phyloP scores from a whole-genome alignment of 192 early-diverging fungal genomes.

The Coemansia erecta region DNA sequence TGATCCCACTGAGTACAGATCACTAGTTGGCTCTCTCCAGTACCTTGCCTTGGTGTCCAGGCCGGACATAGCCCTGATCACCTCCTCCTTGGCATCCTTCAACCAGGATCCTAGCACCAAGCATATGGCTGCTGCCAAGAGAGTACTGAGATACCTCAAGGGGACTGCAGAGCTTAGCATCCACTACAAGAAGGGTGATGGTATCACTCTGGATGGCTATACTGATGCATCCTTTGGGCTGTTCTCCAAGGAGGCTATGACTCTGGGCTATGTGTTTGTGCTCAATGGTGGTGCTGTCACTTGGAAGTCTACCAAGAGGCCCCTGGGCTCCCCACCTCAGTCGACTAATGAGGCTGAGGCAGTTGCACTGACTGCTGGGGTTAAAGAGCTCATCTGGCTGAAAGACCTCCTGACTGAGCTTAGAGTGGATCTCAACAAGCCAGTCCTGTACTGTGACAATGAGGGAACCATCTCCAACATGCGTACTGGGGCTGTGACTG shows the following conservation, averaged over 20 bases:
- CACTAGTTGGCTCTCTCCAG: no score
- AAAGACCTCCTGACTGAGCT: conserved; percentile 2
- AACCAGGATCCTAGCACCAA: no score
- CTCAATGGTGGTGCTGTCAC: conserved; percentile 6
- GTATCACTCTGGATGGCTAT: background rate
- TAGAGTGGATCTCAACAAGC: background rate
- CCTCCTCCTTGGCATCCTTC: no score
- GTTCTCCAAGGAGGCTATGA: background rate
- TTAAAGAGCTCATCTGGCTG: conserved; percentile 7
- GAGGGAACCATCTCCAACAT: conserved; percentile 6
- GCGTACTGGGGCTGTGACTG: conserved; percentile 7
- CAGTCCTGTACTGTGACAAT: conserved; percentile 12
- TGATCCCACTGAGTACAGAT: no score
- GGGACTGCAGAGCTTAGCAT: conserved; percentile 9
- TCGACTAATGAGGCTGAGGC: conserved; percentile 6
- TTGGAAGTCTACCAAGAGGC: conserved; percentile 10
- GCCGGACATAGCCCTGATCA: no score
- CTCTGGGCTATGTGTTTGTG: conserved; percentile 4
- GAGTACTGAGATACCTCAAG: conserved; percentile 15
- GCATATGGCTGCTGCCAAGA: conserved; percentile 7
- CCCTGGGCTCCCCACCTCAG: conserved; percentile 1
- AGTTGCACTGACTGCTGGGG: conserved; percentile 5
- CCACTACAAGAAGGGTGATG: background rate
- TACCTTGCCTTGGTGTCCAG: no score
- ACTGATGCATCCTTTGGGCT: conserved; percentile 10